Percentiles rank a stretch among this genome's conserved stretches.
Evolutionary conservation across 2,329 filamentous ascomycete genomes (phyloP).

Genomic region (Pseudocercospora cruenta): DNA sequence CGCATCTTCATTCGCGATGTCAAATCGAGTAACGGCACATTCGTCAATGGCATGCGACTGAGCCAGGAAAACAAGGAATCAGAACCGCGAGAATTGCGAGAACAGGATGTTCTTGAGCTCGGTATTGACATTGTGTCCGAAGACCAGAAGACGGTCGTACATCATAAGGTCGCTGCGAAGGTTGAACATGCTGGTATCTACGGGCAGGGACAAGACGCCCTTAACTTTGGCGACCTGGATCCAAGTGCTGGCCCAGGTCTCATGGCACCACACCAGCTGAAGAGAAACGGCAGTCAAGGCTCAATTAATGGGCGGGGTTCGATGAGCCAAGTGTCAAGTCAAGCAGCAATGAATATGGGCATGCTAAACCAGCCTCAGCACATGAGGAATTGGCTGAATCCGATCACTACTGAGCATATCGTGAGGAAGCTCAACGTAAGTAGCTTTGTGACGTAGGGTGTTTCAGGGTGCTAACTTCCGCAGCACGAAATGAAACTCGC

Average conservation of each 20-base stretch:
- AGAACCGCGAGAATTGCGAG: constrained; percentile 89
- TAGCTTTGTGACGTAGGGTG: constrained; percentile 28
- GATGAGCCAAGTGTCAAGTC: constrained; percentile 56
- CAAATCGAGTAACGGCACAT: constrained; percentile 98
- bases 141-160: constrained; percentile 96
- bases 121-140: constrained; percentile 99
- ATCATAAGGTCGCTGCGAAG: constrained; percentile 96
- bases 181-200: constrained; percentile 93
- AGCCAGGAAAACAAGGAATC: constrained; percentile 96
- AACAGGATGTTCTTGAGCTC: constrained; percentile 88
- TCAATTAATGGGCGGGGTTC: constrained; percentile 62
- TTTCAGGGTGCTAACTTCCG: constrained; percentile 29
- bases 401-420: constrained; percentile 91
- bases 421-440: constrained; percentile 82
- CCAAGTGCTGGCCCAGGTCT: constrained; percentile 72
- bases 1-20: constrained; percentile 97
- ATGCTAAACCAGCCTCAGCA: constrained; percentile 72
- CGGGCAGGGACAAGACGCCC: constrained; percentile 72
- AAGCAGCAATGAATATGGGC: constrained; percentile 55
- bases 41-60: constrained; percentile 88
- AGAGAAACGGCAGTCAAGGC: constrained; percentile 58
- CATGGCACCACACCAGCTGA: constrained; percentile 66
- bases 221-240: constrained; percentile 91
- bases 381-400: constrained; percentile 81
- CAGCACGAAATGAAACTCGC: constrained; percentile 90